phyloP scores from a whole-genome alignment of 2,329 filamentous ascomycete species.

The Amauroascus verrucosus region DNA sequence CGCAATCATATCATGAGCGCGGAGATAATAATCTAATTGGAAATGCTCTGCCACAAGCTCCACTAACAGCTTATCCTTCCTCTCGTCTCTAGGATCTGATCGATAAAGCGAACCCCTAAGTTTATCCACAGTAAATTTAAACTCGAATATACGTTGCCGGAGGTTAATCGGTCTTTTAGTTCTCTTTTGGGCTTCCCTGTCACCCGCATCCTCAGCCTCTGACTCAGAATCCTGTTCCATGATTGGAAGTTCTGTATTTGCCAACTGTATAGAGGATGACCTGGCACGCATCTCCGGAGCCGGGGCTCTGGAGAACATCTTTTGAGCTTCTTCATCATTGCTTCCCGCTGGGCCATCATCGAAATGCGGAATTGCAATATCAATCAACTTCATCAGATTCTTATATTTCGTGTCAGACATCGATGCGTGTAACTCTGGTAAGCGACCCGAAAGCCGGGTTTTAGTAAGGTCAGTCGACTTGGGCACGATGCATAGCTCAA shows the following conservation, averaged over 20 bases:
- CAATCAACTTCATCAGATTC: conserved; percentile 87
- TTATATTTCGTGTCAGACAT: conserved; percentile 97
- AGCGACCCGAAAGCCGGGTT: conserved; percentile 77
- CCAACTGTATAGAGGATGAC: conserved; percentile 65
- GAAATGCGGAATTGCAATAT: conserved; percentile 86
- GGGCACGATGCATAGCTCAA: conserved; percentile 95
- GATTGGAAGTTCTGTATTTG: conserved; percentile 63
- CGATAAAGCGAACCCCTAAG: conserved; percentile 86
- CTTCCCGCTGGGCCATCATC: conserved; percentile 39
- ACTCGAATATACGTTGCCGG: conserved; percentile 85
- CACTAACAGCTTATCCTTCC: conserved; percentile 71
- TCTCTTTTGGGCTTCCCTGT: conserved; percentile 22
- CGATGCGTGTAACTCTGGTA: conserved; percentile 83
- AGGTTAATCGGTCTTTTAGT: conserved; percentile 52
- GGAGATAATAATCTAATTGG: conserved; percentile 73
- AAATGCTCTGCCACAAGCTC: conserved; percentile 88
- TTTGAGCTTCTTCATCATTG: conserved; percentile 26
- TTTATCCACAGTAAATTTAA: conserved; percentile 91
- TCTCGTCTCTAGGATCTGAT: conserved; percentile 66
- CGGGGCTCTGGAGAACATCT: conserved; percentile 28
- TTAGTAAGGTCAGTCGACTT: conserved; percentile 90
- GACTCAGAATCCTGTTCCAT: conserved; percentile 53
- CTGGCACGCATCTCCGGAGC: conserved; percentile 38
- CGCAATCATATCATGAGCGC: conserved; percentile 85
- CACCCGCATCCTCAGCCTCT: conserved; percentile 47